These are phyloP conservation scores for Lactarius sp. DNA, from an alignment of 768 basidiomycete genomes.

Conservation along the genomic window DNA sequence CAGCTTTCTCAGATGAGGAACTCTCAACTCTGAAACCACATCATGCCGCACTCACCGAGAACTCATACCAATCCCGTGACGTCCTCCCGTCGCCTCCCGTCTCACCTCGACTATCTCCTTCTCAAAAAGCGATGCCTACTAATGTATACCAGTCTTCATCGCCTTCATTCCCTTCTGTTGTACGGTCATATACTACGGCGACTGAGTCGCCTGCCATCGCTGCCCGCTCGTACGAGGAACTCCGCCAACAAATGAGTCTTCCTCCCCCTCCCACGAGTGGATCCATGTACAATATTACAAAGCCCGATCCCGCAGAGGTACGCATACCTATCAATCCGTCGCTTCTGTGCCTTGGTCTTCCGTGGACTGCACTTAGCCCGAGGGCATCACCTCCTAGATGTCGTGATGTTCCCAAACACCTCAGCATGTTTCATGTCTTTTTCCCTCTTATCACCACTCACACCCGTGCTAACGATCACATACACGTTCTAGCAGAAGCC, in stretches of 20 bases:
- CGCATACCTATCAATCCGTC: neutral
- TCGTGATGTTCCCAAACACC: neutral
- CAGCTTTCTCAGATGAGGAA: constrained; percentile 10
- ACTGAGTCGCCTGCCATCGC: neutral
- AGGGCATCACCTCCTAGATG: neutral
- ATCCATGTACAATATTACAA: neutral
- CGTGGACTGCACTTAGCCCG: neutral
- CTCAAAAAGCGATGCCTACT: constrained; percentile 2
- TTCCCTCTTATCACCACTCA: neutral
- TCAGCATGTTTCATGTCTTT: neutral
- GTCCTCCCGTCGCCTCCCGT: constrained; percentile 14
- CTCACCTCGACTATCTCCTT: neutral
- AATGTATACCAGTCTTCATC: neutral
- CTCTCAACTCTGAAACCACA: neutral
- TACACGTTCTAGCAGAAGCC: neutral
- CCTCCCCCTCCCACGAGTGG: neutral
- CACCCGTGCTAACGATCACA: constrained; percentile 3
- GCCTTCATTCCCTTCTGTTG: neutral
- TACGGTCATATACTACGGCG: neutral
- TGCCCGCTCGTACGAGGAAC: constrained; percentile 1
- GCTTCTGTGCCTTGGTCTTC: neutral
- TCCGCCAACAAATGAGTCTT: neutral
- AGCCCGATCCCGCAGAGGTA: constrained; percentile 5
- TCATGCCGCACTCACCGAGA: neutral
- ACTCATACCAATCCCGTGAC: constrained; percentile 7